Evolutionary conservation across 2,329 filamentous ascomycete genomes (phyloP).

Genomic region (Cladophialophora carrionii): DNA sequence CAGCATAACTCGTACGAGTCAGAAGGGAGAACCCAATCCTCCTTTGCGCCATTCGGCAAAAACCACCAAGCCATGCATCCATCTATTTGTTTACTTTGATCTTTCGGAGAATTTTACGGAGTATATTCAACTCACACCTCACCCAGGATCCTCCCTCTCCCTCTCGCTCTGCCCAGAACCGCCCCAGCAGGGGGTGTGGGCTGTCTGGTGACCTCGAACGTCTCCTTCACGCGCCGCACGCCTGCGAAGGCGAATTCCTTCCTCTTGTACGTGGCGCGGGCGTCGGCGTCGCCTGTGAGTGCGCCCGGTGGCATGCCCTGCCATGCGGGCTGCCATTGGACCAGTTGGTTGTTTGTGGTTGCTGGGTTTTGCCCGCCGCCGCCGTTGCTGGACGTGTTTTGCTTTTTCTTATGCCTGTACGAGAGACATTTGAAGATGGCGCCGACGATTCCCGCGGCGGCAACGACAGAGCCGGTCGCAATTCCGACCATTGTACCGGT

Average conservation of each 20-base stretch:
- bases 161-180: not conserved
- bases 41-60: too few relatives aligned
- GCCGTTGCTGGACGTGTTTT: not conserved
- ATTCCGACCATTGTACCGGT: not conserved
- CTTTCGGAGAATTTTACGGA: too few relatives aligned
- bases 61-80: too few relatives aligned
- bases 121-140: constrained; percentile 1
- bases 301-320: not conserved
- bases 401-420: constrained; percentile 2
- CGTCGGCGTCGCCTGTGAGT: constrained; percentile 1
- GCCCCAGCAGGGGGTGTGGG: not conserved
- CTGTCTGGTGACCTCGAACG: not conserved
- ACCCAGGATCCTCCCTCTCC: not conserved
- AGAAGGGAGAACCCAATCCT: too few relatives aligned
- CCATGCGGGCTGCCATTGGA: not conserved
- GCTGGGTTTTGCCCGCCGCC: not conserved
- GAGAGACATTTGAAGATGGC: constrained; percentile 1
- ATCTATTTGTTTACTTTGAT: too few relatives aligned
- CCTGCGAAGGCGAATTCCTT: not conserved
- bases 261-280: not conserved
- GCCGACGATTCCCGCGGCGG: constrained; percentile 5
- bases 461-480: not conserved
- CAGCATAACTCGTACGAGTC: too few relatives aligned
- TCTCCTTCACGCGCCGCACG: not conserved
- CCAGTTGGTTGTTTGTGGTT: not conserved